Evolutionary conservation across 2,329 filamentous ascomycete genomes (phyloP).

Genomic region (Nothopassalora personata): DNA sequence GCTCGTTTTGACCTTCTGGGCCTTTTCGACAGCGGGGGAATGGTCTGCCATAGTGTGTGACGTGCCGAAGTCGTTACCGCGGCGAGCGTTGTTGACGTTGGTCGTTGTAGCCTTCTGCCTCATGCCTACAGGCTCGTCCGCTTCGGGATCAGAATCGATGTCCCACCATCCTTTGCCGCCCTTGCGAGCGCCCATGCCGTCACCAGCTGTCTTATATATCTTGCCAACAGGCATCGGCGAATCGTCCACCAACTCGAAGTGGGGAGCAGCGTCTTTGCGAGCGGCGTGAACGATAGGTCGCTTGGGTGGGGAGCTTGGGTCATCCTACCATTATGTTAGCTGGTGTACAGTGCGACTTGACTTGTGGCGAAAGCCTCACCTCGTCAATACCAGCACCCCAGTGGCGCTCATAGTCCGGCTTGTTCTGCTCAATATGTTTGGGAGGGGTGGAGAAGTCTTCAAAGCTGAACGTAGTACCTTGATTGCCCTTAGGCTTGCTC

Average conservation of each 20-base stretch:
- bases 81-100: constrained; percentile 65
- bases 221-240: constrained; percentile 46
- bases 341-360: constrained; percentile 12
- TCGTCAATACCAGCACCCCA: constrained; percentile 71
- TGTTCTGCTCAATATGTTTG: constrained; percentile 62
- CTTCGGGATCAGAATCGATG: constrained; percentile 71
- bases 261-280: constrained; percentile 71
- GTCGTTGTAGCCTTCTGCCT: constrained; percentile 47
- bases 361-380: constrained; percentile 29
- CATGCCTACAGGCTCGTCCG: constrained; percentile 51
- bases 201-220: constrained; percentile 47
- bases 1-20: constrained; percentile 10
- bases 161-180: constrained; percentile 1
- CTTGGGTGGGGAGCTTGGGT: constrained; percentile 54
- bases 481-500: constrained; percentile 32
- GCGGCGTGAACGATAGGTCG: constrained; percentile 58
- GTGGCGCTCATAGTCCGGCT: constrained; percentile 67
- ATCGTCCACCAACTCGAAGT: constrained; percentile 81
- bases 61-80: constrained; percentile 68
- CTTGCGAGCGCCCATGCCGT: constrained; percentile 48
- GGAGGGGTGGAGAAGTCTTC: constrained; percentile 80
- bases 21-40: constrained; percentile 37
- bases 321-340: constrained; percentile 39
- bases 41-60: constrained; percentile 74
- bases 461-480: constrained; percentile 74